Conservation (phyloP, 306 rosid species). For the Cicer bijugum region DNA sequence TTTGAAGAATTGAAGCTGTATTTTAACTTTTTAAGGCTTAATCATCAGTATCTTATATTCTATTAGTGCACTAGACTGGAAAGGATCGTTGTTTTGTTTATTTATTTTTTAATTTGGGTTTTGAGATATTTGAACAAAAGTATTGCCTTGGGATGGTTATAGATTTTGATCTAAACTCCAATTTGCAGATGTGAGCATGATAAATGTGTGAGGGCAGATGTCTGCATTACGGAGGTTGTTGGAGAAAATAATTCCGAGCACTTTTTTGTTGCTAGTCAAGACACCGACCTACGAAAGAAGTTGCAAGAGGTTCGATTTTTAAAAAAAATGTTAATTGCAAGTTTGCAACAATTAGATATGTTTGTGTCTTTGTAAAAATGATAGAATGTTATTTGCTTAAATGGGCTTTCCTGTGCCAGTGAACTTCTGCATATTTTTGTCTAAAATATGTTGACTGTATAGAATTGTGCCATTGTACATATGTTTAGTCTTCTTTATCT, state of each 20-base stretch:
- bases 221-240: constrained; percentile 68
- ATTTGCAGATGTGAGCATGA: constrained; percentile 78
- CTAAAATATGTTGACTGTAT: not conserved
- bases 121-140: constrained; percentile 23
- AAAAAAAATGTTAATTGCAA: not conserved
- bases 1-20: constrained; percentile 14
- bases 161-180: constrained; percentile 39
- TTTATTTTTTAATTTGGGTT: not conserved
- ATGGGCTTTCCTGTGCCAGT: not conserved
- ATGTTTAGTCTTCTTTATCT: constrained; percentile 26
- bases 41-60: not conserved
- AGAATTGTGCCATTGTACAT: constrained; percentile 4
- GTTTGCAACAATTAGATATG: not conserved
- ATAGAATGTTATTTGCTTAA: constrained; percentile 10
- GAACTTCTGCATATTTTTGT: constrained; percentile 5
- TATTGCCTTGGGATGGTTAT: constrained; percentile 12
- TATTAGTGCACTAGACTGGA: not conserved
- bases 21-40: constrained; percentile 1
- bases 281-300: constrained; percentile 59
- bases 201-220: constrained; percentile 53
- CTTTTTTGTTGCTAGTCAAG: constrained; percentile 85
- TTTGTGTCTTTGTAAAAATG: constrained; percentile 4
- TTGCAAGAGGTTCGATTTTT: constrained; percentile 60
- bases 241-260: constrained; percentile 76
- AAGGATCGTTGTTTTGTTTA: not conserved